Evolutionary conservation across 208 protist genomes (phyloP).

Genomic region (Novymonas esmeraldas): DNA sequence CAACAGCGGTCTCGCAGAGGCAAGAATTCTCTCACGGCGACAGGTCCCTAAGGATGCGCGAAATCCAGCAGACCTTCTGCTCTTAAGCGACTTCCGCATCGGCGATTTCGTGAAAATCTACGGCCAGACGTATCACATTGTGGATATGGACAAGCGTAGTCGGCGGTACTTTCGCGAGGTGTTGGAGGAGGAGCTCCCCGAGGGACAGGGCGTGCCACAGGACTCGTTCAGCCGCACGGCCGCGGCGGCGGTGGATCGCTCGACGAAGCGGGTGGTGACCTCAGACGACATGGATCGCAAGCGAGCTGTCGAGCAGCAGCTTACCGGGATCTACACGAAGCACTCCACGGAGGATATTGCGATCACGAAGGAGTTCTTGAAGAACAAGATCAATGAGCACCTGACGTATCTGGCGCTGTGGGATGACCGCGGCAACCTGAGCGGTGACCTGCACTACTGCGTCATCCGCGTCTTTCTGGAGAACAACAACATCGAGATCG

Average conservation of each 20-base stretch:
- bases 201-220: constrained; percentile 39
- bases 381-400: constrained; percentile 87
- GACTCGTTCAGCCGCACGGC: constrained; percentile 44
- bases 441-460: constrained; percentile 84
- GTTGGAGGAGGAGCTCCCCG: constrained; percentile 42
- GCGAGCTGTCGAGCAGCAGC: constrained; percentile 79
- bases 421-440: constrained; percentile 86
- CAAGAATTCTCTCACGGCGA: constrained; percentile 72
- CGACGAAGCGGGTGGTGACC: constrained; percentile 54
- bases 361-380: constrained; percentile 85
- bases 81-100: constrained; percentile 76
- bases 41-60: constrained; percentile 70
- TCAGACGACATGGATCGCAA: constrained; percentile 90
- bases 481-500: constrained; percentile 82
- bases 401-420: constrained; percentile 87
- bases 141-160: constrained; percentile 84
- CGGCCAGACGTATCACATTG: constrained; percentile 70
- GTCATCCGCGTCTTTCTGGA: constrained; percentile 77
- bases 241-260: constrained; percentile 22
- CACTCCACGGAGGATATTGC: constrained; percentile 85
- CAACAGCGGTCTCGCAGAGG: constrained; percentile 83
- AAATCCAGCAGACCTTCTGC: constrained; percentile 51
- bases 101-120: constrained; percentile 74
- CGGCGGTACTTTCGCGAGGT: constrained; percentile 73
- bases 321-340: constrained; percentile 90